Conservation (phyloP, 257 asterid species). For the Solanum medicagineum region DNA sequence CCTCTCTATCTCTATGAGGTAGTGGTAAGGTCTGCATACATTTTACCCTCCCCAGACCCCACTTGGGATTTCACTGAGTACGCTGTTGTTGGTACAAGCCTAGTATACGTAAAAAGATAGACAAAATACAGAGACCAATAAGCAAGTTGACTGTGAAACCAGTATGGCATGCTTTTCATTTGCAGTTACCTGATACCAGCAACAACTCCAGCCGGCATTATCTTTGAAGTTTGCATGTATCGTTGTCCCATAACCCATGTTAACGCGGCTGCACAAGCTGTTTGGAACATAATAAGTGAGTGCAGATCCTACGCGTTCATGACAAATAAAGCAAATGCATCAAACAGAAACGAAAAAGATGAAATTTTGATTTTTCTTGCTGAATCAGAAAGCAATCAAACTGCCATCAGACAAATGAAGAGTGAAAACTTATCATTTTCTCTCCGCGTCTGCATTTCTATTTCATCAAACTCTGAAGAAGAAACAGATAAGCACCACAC, state of each 20-base stretch:
- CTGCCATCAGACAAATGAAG: neutral
- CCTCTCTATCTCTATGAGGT: neutral
- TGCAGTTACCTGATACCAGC: slow-evolving; percentile 77
- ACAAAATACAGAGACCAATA: neutral
- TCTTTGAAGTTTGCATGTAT: slow-evolving; percentile 61
- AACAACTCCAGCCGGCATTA: slow-evolving; percentile 96
- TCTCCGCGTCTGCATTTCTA: neutral
- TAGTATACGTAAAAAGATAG: neutral
- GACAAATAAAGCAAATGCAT: neutral
- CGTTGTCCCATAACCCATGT: slow-evolving; percentile 82
- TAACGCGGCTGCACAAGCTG: slow-evolving; percentile 59
- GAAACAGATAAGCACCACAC: neutral
- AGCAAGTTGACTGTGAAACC: neutral
- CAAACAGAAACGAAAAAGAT: neutral
- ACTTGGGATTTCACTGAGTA: neutral
- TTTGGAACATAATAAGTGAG: slow-evolving; percentile 1
- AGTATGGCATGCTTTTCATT: neutral
- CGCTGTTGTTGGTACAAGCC: neutral
- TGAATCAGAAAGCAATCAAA: neutral
- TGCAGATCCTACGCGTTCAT: neutral
- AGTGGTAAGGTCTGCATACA: neutral
- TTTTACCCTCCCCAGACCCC: neutral
- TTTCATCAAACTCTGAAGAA: neutral
- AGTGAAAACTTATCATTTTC: neutral
- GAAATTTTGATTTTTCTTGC: neutral